Evolutionary conservation across 192 early-diverging fungal species (phyloP).

Genomic region (Coemansia sp.): DNA sequence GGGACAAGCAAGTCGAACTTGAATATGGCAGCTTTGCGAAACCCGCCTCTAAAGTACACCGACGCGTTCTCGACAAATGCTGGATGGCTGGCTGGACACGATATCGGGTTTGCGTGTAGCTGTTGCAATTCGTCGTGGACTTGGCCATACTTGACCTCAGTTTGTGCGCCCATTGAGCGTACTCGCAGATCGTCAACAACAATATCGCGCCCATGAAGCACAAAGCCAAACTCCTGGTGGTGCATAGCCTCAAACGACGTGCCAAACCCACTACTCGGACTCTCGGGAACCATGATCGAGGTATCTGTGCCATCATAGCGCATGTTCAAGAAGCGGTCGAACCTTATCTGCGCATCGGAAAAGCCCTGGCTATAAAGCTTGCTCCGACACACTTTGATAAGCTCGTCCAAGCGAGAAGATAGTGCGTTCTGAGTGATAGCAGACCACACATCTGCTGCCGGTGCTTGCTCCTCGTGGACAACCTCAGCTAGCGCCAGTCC

Average conservation of each 20-base stretch:
- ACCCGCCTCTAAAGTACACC: slow-evolving; percentile 82
- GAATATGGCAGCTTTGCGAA: slow-evolving; percentile 70
- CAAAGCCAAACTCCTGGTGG: slow-evolving; percentile 94
- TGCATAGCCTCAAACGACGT: slow-evolving; percentile 73
- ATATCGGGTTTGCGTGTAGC: slow-evolving; percentile 1
- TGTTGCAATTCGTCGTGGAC: slow-evolving; percentile 59
- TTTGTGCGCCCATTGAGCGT: slow-evolving; percentile 69
- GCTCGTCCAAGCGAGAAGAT: slow-evolving; percentile 53
- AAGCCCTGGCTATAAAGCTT: slow-evolving; percentile 77
- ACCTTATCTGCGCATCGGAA: slow-evolving; percentile 48
- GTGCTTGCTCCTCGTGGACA: slow-evolving; percentile 89
- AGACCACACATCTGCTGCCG: slow-evolving; percentile 61
- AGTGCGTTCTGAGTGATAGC: slow-evolving; percentile 47
- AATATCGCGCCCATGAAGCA: slow-evolving; percentile 76
- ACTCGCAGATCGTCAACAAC: slow-evolving; percentile 92
- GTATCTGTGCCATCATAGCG: slow-evolving; percentile 94
- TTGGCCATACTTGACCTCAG: slow-evolving; percentile 13
- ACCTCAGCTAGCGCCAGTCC: slow-evolving; percentile 88
- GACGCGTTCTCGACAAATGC: slow-evolving; percentile 51
- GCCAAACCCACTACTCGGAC: slow-evolving; percentile 59
- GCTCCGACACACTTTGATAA: slow-evolving; percentile 51
- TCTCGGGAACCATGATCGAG: slow-evolving; percentile 84
- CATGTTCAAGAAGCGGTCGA: slow-evolving; percentile 80
- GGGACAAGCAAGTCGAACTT: slow-evolving; percentile 61
- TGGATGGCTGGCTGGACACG: slow-evolving; percentile 11